These are phyloP conservation scores for Nyctanthes arbortristis DNA, from an alignment of 257 asterid species.

Conservation along the genomic window DNA sequence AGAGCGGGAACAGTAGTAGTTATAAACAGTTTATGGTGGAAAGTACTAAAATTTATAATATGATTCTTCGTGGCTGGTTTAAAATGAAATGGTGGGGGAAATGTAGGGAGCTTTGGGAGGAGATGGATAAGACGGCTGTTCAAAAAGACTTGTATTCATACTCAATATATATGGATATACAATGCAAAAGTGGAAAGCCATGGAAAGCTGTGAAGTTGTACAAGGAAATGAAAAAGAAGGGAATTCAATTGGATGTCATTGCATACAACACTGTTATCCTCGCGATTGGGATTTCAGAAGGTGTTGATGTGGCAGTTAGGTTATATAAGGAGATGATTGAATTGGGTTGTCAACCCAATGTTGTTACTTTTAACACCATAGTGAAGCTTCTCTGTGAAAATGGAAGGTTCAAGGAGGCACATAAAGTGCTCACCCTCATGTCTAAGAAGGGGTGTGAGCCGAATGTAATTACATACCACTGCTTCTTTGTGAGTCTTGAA, in stretches of 20 bases:
- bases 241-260: conserved; percentile 66
- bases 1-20: conserved; percentile 22
- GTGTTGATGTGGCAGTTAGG: conserved; percentile 70
- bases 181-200: conserved; percentile 78
- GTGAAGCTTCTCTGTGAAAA: conserved; percentile 76
- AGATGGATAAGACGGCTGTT: conserved; percentile 77
- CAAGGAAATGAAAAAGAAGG: conserved; percentile 81
- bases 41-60: conserved; percentile 57
- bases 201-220: conserved; percentile 82
- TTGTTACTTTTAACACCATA: conserved; percentile 70
- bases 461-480: conserved; percentile 61
- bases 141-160: conserved; percentile 74
- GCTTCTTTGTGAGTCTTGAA: conserved; percentile 67
- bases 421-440: conserved; percentile 59
- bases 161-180: conserved; percentile 86
- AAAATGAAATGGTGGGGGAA: conserved; percentile 87
- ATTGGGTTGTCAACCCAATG: conserved; percentile 64
- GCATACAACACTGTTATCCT: conserved; percentile 80
- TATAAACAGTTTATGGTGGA: conserved; percentile 29
- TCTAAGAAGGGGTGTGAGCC: conserved; percentile 64
- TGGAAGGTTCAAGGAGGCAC: conserved; percentile 76
- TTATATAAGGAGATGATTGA: conserved; percentile 81
- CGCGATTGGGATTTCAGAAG: conserved; percentile 75
- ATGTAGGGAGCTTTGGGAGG: conserved; percentile 89
- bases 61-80: conserved; percentile 84